Evolutionary conservation across 192 early-diverging fungal species (phyloP).

Genomic region (Backusella psychrophila): DNA sequence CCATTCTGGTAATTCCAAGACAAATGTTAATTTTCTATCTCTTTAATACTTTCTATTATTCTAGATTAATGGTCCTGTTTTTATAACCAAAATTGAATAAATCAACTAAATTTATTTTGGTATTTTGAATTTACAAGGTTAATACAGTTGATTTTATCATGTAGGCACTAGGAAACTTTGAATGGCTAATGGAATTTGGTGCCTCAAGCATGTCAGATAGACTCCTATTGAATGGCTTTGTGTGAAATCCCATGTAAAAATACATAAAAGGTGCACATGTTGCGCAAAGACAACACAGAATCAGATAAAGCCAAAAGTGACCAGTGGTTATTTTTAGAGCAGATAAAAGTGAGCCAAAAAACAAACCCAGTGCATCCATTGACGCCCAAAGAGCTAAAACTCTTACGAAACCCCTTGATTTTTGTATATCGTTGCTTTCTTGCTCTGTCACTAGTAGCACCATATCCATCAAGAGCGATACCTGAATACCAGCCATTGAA

Average conservation of each 20-base stretch:
- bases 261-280: slow-evolving; percentile 3
- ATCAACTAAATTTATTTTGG: not conserved
- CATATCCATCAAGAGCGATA: not conserved
- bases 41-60: too few relatives aligned
- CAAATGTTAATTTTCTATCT: too few relatives aligned
- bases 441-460: not conserved
- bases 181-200: not conserved
- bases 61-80: too few relatives aligned
- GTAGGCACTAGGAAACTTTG: not conserved
- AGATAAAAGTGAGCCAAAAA: not conserved
- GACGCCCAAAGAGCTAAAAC: not conserved
- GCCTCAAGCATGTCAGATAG: not conserved
- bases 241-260: not conserved
- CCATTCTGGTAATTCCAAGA: too few relatives aligned
- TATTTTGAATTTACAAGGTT: not conserved
- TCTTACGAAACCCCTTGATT: not conserved
- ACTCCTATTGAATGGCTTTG: not conserved
- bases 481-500: not conserved
- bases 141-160: not conserved
- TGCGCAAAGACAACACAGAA: not conserved
- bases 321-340: not conserved
- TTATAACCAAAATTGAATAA: too few relatives aligned
- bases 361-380: not conserved
- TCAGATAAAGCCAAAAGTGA: not conserved
- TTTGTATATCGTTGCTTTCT: not conserved